Evolutionary conservation across 306 rosid genomes (phyloP), one percentile per base, ranked within the genome.

Genomic region (Cicer arietinum): DNA sequence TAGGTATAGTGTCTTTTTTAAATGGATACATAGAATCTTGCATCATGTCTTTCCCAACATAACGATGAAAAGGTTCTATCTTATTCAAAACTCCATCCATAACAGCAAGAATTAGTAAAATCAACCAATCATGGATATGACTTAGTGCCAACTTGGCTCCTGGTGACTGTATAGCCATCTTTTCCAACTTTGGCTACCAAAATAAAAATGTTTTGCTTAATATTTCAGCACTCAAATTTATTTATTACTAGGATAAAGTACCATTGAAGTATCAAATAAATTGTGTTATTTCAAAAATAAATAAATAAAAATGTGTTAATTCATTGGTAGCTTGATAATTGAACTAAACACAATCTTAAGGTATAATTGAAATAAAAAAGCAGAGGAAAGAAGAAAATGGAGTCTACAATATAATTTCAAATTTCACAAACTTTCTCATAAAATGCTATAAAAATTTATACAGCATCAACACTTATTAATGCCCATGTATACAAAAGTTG

Each of bases 11-110:
- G 48, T 87, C 71, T 52, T 67, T 6, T 14, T 82, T 70, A 11
- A 40, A 70, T 13, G 88, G 90, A 45, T 74, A 87, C 72, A 52
- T 70, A 9, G 82, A 69, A 75, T 82, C 80, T 14, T 30, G 17
- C 84, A 84, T 84, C 88, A 87, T 87, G 6, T 82, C 84, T 82
- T 65, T 41, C n/a, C 82, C 71, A 41, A 87, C 43, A 46, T 77
- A 84, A 18, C 87, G 87, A 77, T 84, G 86, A 64, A 84, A 87
- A 43, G 90, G 90, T 63, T 87, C 86, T 56, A 87, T 61, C 43
- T 53, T 0, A 51, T 82, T 84, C 78, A 87, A 71, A 13, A 57
- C 0, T 13, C 81, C 42, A 0, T 79, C 86, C 6, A 84, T 63
- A 6, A 10, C 78, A 12, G 12, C 85, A 43, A 87, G 88, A 74